Conservation (phyloP, 257 asterid genomes). For the Capsicum chinense region DNA sequence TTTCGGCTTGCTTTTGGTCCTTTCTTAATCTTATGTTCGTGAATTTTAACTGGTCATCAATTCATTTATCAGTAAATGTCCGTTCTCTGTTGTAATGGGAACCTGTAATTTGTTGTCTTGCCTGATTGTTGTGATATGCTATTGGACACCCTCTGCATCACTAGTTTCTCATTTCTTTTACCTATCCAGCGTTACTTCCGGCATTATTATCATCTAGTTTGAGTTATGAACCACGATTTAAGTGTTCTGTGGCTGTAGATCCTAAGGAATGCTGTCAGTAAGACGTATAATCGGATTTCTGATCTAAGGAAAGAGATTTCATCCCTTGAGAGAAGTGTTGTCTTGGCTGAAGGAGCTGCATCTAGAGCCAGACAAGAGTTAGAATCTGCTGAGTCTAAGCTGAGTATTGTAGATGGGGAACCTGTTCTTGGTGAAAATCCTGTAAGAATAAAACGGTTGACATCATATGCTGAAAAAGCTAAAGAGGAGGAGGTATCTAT, state of each 20-base stretch:
- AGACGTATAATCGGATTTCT: conserved; percentile 88
- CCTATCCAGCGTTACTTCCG: not conserved
- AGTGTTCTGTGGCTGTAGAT: conserved; percentile 47
- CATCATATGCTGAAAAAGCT: conserved; percentile 67
- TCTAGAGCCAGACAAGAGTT: conserved; percentile 76
- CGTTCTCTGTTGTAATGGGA: not conserved
- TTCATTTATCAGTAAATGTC: not conserved
- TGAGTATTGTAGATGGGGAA: conserved; percentile 84
- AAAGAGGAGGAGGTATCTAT: conserved; percentile 68
- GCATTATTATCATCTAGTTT: not conserved
- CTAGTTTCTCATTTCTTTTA: not conserved
- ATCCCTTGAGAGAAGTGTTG: conserved; percentile 66
- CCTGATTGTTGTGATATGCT: conserved; percentile 1
- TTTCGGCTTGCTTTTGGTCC: not conserved
- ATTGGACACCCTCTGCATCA: not conserved
- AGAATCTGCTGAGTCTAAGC: conserved; percentile 76
- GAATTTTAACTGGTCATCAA: not conserved
- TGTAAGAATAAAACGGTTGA: conserved; percentile 83
- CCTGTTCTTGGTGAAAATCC: conserved; percentile 96
- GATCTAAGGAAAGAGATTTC: conserved; percentile 87
- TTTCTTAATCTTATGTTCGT: not conserved
- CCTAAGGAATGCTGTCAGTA: conserved; percentile 79
- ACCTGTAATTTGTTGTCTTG: conserved; percentile 4
- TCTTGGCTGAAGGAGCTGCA: conserved; percentile 65
- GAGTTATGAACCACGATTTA: conserved; percentile 24